A percentile compares a stretch with the other conserved stretches of the same genome.
Conservation (phyloP, 176 grass and related monocot genomes). For the Hordeum marinum region DNA sequence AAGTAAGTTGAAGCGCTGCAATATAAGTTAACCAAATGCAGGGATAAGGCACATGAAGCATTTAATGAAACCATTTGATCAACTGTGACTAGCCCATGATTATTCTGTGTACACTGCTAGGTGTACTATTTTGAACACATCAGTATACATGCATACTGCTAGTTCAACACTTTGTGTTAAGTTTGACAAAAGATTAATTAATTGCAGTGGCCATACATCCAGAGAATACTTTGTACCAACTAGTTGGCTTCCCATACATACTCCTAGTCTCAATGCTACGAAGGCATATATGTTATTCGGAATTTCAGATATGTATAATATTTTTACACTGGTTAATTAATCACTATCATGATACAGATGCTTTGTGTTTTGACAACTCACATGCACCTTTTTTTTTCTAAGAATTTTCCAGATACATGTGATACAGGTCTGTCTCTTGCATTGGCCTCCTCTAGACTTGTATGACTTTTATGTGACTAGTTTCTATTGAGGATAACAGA, state of each 20-base stretch:
- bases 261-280: neutral
- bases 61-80: neutral
- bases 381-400: neutral
- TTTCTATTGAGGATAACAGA: neutral
- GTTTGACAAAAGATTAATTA: neutral
- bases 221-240: neutral
- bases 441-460: neutral
- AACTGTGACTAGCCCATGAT: neutral
- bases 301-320: neutral
- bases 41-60: neutral
- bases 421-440: neutral
- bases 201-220: neutral
- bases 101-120: neutral
- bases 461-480: neutral
- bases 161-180: neutral
- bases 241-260: neutral
- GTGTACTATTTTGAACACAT: neutral
- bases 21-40: neutral
- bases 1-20: neutral
- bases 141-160: neutral
- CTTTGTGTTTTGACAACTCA: neutral
- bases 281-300: neutral
- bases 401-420: neutral
- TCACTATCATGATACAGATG: neutral
- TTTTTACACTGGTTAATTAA: neutral